Evolutionary conservation across 1,139 yeast genomes (phyloP), one percentile per base, ranked within the genome.

Genomic region (Sugiyamaella castrensis): DNA sequence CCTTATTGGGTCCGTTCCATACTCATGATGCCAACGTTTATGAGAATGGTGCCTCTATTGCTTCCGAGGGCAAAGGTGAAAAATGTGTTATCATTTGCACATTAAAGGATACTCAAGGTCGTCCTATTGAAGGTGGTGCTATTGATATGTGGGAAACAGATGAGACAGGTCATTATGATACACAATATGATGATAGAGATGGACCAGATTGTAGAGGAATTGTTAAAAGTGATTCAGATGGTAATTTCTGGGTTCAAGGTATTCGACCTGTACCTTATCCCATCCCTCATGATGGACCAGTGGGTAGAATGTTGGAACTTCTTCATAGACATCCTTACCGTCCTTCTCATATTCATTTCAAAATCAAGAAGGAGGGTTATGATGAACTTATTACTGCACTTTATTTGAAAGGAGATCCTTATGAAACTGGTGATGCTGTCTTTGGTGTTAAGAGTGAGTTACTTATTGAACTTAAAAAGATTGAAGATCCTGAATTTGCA

Each of bases 271-370:
- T 69, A 7, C 61, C 72, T 28, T 70, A 70, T 48, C 72, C 73
- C 12, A 70, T 70, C 50, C 74, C 73, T 10, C 67, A 66, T 53
- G 73, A 70, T 57, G 74, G 74, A 2, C 74, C 74, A 2, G 73
- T 69, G 8, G 74, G 74, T 12, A 55, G 60, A 40, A 53, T 70
- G 43, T 60, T 70, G 47, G 57, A 64, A 45, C 42, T 47, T 26
- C 62, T 70, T 48, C 65, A 64, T 45, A 61, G 73, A 52, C 74
- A 70, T 51, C 74, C 74, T 34, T 66, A 60, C 55, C 61, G 74
- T 48, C 74, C 74, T 10, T 66, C 71, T 7, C 74, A 71, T 49
- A 61, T 70, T 39, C 74, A 70, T 55, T 71, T 67, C 51, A 58
- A 61, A 51, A 65, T 67, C 27, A 60, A 62, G 37, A 62, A 59